These are phyloP conservation scores for Pythium myriotylum DNA, from an alignment of 352 stramenopile species.

Conservation along the genomic window DNA sequence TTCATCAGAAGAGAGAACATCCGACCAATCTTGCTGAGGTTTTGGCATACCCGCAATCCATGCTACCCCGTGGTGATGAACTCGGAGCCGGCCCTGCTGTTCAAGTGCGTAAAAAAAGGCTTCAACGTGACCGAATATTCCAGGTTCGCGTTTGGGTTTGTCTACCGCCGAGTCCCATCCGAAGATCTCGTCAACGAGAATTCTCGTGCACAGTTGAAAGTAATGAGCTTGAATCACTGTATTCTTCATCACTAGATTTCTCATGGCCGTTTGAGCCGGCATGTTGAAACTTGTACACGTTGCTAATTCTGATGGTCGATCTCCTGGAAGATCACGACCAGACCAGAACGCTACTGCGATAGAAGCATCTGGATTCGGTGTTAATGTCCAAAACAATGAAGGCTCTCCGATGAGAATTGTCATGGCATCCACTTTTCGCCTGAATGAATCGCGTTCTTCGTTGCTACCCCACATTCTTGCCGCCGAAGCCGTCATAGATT, in stretches of 20 bases:
- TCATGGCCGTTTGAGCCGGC: conserved; percentile 13
- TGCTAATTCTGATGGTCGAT: neutral
- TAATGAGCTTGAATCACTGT: conserved; percentile 22
- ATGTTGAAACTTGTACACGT: conserved; percentile 17
- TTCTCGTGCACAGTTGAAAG: conserved; percentile 4
- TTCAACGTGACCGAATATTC: conserved; percentile 28
- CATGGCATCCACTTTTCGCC: conserved; percentile 25
- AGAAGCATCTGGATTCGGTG: conserved; percentile 32
- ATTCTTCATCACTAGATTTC: conserved; percentile 16
- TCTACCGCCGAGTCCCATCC: conserved; percentile 18
- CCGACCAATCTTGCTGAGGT: conserved; percentile 28
- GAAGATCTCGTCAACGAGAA: conserved; percentile 21
- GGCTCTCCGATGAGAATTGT: conserved; percentile 20
- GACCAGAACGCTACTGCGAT: conserved; percentile 31
- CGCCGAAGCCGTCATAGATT: conserved; percentile 12
- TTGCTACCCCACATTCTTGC: conserved; percentile 36
- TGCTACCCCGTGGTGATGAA: conserved; percentile 29
- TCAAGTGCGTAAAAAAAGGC: conserved; percentile 28
- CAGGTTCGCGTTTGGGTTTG: conserved; percentile 21
- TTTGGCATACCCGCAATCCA: conserved; percentile 33
- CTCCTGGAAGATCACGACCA: conserved; percentile 10
- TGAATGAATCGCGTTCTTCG: conserved; percentile 24
- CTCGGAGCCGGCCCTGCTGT: conserved; percentile 23
- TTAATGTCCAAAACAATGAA: conserved; percentile 37
- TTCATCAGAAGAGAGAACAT: conserved; percentile 15